phyloP scores from a whole-genome alignment of 495 filamentous ascomycete genomes.

The Aspergillus funiculosus region DNA sequence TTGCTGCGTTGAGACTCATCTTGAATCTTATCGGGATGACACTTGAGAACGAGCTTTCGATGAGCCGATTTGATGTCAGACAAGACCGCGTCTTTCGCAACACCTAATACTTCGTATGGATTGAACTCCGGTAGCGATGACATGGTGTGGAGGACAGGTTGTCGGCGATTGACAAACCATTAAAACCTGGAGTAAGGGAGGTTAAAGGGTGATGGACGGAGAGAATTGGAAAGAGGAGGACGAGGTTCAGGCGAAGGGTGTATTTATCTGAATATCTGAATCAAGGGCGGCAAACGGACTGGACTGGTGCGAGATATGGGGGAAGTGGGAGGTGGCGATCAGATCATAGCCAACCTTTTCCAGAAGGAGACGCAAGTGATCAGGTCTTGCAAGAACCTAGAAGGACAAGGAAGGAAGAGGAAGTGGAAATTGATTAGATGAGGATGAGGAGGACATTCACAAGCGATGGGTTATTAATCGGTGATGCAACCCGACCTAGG shows the following conservation, averaged over 20 bases:
- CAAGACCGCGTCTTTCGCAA: constrained; percentile 67
- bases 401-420: constrained; percentile 1
- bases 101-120: constrained; percentile 76
- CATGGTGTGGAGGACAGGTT: constrained; percentile 42
- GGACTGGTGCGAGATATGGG: neutral
- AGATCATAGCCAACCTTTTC: constrained; percentile 8
- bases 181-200: constrained; percentile 12
- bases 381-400: neutral
- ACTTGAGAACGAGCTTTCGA: constrained; percentile 88
- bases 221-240: constrained; percentile 6
- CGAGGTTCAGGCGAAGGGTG: neutral
- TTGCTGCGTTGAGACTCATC: constrained; percentile 60
- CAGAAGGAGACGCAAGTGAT: constrained; percentile 1
- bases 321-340: constrained; percentile 9
- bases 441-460: constrained; percentile 4
- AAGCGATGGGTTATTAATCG: neutral
- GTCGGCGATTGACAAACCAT: constrained; percentile 11
- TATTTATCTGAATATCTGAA: constrained; percentile 9
- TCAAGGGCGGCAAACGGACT: constrained; percentile 8
- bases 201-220: constrained; percentile 6
- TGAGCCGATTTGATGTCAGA: constrained; percentile 73
- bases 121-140: constrained; percentile 60
- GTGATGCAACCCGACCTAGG: too few species aligned
- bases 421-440: neutral
- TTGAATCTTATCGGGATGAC: constrained; percentile 92